phyloP scores from a whole-genome alignment of 164 flowering plant species.

The Paratinospora sagittata region DNA sequence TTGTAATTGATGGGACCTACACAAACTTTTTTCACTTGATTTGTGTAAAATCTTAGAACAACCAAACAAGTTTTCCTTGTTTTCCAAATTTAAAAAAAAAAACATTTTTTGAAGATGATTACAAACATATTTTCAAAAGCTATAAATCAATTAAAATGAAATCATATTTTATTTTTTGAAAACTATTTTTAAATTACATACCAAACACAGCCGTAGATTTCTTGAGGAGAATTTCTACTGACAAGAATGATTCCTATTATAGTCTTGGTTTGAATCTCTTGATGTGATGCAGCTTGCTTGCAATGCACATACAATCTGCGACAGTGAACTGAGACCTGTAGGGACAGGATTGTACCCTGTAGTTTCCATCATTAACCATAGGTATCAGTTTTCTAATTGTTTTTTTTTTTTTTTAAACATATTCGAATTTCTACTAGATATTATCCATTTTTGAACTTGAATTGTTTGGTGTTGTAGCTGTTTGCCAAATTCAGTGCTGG shows the following conservation, averaged over 20 bases:
- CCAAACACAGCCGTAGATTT: not conserved
- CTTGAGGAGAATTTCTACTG: not conserved
- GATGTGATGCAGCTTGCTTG: constrained; percentile 68
- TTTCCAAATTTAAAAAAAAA: too few relatives aligned
- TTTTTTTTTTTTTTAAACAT: not conserved
- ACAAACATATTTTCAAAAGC: too few relatives aligned
- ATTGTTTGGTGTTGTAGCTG: constrained; percentile 51
- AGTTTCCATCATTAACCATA: constrained; percentile 90
- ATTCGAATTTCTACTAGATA: not conserved
- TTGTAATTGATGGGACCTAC: too few relatives aligned
- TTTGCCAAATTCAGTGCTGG: constrained; percentile 83
- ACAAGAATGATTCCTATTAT: not conserved
- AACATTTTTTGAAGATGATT: too few relatives aligned
- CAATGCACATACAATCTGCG: constrained; percentile 98
- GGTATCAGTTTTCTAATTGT: constrained; percentile 34
- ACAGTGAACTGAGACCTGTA: constrained; percentile 79
- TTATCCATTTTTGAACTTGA: constrained; percentile 7
- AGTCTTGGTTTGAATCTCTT: constrained; percentile 1
- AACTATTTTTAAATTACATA: too few relatives aligned
- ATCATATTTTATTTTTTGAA: too few relatives aligned
- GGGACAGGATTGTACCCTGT: constrained; percentile 95
- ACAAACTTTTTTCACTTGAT: too few relatives aligned
- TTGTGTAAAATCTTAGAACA: too few relatives aligned
- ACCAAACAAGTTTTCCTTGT: too few relatives aligned
- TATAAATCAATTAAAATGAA: too few relatives aligned